phyloP scores from a whole-genome alignment of 768 basidiomycete genomes.

The Suillus subalutaceus region DNA sequence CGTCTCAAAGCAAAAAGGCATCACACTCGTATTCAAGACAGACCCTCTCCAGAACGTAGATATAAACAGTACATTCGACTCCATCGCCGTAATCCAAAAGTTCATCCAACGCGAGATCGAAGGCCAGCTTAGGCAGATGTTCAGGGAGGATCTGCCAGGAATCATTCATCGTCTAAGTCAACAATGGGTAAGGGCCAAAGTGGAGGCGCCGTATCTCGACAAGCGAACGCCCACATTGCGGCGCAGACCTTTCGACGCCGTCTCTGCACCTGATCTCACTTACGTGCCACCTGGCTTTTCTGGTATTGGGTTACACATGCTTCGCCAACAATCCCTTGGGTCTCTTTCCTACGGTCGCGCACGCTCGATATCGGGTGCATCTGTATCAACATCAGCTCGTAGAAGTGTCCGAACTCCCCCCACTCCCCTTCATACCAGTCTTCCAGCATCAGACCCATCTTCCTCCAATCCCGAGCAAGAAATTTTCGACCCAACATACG shows the following conservation, averaged over 20 bases:
- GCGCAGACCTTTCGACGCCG: constrained; percentile 39
- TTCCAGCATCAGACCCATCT: constrained; percentile 26
- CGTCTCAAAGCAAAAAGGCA: constrained; percentile 96
- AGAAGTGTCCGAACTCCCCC: constrained; percentile 25
- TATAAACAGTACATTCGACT: constrained; percentile 97
- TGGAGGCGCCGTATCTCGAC: constrained; percentile 85
- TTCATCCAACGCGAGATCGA: constrained; percentile 99
- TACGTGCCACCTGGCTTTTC: constrained; percentile 23
- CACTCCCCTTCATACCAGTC: constrained; percentile 21
- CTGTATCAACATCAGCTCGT: constrained; percentile 37
- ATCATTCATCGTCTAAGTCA: constrained; percentile 97
- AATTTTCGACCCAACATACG: constrained; percentile 96
- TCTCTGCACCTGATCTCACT: constrained; percentile 45
- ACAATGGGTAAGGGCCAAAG: constrained; percentile 93
- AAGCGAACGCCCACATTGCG: constrained; percentile 47
- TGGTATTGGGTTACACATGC: constrained; percentile 25
- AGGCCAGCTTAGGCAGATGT: constrained; percentile 96
- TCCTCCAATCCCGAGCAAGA: constrained; percentile 56
- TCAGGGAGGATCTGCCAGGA: constrained; percentile 92
- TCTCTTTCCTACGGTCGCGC: constrained; percentile 29
- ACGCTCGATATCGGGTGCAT: constrained; percentile 46
- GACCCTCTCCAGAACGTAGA: constrained; percentile 98
- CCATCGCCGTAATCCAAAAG: constrained; percentile 95
- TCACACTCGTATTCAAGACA: constrained; percentile 99
- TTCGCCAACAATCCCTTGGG: constrained; percentile 25